Base-by-base conservation (phyloP, 2,329 filamentous ascomycete species). In the Dothistroma septosporum region DNA sequence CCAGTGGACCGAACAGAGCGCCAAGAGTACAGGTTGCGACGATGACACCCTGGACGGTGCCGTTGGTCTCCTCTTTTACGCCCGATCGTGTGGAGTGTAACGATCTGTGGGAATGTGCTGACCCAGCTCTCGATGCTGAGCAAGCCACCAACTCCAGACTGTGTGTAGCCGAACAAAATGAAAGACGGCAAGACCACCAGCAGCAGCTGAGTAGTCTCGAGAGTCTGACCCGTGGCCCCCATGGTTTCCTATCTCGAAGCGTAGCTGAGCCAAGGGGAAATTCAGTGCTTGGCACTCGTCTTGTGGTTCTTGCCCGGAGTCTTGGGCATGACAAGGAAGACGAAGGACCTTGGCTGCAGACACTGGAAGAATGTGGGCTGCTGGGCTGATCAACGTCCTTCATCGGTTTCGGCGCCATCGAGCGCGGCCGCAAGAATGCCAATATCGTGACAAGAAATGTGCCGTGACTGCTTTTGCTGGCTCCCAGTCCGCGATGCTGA, bases 121-220 rank as follows among this genome's bases (percentile, higher is more conserved):
- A 75, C 73, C 74, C 75, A 77, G 61, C 74, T 73, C 9, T 65
- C 59, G 1, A 76, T 69, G 59, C 78, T 72, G 61, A 78, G 66
- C n/a, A 82, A 72, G 14, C 80, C 79, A 49, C 80, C 80, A n/a
- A 79, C 74, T 52, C 78, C 78, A 53, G 78, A 77, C 66, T 82
- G 79, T 67, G 83, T 82, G 73, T 82, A 83, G 56, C 81, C 80
- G 64, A 80, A 82, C 53, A 80, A 73, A 57, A 81, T 76, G 61
- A 81, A 81, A 19, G 76, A 69, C 7, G 76, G 76, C 50, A 74
- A 60, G 57, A 76, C 75, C 41, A 77, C 72, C 49, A 44, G 41
- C 41, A 19, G 4, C 41, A 44, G 41, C 41, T n/a, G 16, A n/a
- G 41, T 16, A 19, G 14, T n/a, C 41, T 44, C 41, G 41, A 44